Base-by-base conservation (phyloP, 2,329 filamentous ascomycete species). In the Elsinoe perseae region DNA sequence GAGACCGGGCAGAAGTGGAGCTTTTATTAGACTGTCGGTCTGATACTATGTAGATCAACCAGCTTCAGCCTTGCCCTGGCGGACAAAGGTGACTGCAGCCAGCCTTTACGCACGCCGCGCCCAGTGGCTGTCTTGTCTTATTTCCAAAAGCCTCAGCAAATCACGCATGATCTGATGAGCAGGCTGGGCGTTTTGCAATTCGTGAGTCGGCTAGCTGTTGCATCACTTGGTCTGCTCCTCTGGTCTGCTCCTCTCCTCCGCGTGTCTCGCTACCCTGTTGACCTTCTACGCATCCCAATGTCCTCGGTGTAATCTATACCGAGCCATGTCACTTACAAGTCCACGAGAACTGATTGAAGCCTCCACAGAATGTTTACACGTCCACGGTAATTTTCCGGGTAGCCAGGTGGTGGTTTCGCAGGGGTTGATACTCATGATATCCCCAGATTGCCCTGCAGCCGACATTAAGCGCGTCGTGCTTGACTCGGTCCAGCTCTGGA, bases 11-110 rank as follows among this genome's bases (percentile, higher is more conserved):
- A 32, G 44, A 21, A 50, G 23, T 32, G 44, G 44, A 50, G 44
- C 44, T 30, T 32, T 50, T 50, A 50, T 30, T 50, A 32, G 44
- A 32, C 3, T 30, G 27, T 25, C 44, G 25, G 44, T 30, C 44
- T 50, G n/a, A 50, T 30, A 18, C 25, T 18, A 20, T 10, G 16
- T 12, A 50, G 44, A 50, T 21, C 30, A 38, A 32, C 30, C 48
- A 25, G 48, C 48, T 52, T 38, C 48, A 52, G 48, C 48, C 48
- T 52, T 20, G 48, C 30, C n/a, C 30, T 52, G 28, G 38, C n/a
- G 20, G 28, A 9, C 32, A 34, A 28, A 28, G 3, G 20, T 43
- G 44, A 32, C 18, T 12, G 30, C 48, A 52, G 48, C 48, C 20
- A 52, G 48, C 12, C 48, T 52, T 32, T 25, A 52, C 32, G 48